phyloP scores from a whole-genome alignment of 495 filamentous ascomycete genomes.

The Aspergillus mulundensis region DNA sequence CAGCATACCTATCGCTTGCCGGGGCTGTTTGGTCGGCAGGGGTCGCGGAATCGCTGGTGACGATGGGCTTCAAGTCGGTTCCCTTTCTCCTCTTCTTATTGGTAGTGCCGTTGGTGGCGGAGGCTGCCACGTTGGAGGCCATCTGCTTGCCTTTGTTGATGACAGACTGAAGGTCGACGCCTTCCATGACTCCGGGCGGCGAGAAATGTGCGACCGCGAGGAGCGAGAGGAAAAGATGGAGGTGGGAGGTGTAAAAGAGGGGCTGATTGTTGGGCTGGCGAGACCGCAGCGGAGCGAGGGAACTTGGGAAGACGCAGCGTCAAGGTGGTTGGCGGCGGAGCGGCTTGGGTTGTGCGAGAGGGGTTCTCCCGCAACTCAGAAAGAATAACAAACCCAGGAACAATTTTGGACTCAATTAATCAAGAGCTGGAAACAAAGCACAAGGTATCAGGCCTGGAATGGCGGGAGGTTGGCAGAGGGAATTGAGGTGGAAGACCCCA shows the following conservation, averaged over 20 bases:
- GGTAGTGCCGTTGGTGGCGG: slow-evolving; percentile 60
- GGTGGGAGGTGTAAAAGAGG: slow-evolving; percentile 4
- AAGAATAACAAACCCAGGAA: background rate
- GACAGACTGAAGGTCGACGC: slow-evolving; percentile 67
- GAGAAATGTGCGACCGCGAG: background rate
- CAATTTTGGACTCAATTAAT: background rate
- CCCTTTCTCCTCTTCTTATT: slow-evolving; percentile 84
- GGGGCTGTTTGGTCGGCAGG: slow-evolving; percentile 31
- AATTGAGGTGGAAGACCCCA: slow-evolving; percentile 1
- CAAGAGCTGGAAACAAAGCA: background rate
- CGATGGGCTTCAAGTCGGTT: slow-evolving; percentile 82
- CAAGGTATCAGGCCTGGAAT: background rate
- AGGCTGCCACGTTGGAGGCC: slow-evolving; percentile 50
- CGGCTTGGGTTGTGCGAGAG: slow-evolving; percentile 17
- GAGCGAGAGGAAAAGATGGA: slow-evolving; percentile 14
- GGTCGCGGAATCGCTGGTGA: slow-evolving; percentile 67
- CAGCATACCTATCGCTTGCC: slow-evolving; percentile 51
- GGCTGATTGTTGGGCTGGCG: slow-evolving; percentile 9
- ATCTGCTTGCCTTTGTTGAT: slow-evolving; percentile 79
- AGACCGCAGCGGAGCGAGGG: slow-evolving; percentile 15
- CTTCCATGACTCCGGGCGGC: slow-evolving; percentile 57
- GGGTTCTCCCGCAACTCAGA: slow-evolving; percentile 1
- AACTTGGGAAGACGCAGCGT: background rate
- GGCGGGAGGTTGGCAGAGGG: slow-evolving; percentile 1
- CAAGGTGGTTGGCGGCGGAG: slow-evolving; percentile 9